Evolutionary conservation across 768 basidiomycete species (phyloP), one percentile per base, ranked within the genome.

Genomic region (Naganishia randhawae): DNA sequence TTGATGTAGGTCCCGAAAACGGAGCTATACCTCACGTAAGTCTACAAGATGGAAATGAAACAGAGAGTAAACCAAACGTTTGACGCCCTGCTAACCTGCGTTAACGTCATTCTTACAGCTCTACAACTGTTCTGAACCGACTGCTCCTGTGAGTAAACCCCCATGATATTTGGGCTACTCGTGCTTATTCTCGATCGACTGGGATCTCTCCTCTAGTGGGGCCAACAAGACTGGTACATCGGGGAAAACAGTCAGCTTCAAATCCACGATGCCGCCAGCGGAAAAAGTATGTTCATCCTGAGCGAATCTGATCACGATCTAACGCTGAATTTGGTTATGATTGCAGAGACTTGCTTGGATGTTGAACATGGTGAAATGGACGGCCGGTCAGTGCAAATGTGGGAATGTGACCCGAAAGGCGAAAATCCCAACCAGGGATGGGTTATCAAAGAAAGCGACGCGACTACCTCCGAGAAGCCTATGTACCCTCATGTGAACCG

Each of bases 371-470:
- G 33, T 10, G 10, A 55, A 3, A 7, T 55, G 33, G 54, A 35
- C 17, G 54, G 19, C 10, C 54, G 54, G 10, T 13, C 19, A 17
- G 27, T 55, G 9, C 54, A 55, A 22, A 55, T 37, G 32, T 55
- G 54, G 54, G 33, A 32, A 55, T 55, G 54, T 22, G 54, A 35
- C 33, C 31, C 14, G 7, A 53, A 53, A n/a, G 29, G 35, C 54
- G 32, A 29, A 33, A 55, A 55, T 35, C 4, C 5, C 5, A 7
- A 55, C 19, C 54, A 55, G 22, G 35, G 4, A 55, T 55, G 51
- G 51, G 16, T 14, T 16, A 31, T 31, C 51, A 53, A 22, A 7
- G 14, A 53, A 25, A 53, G 17, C 25, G 13, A 25, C 9, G 27
- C 22, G 25, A 31, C n/a, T 11, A 51, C 50, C 22, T n/a, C 50